Base-by-base conservation (phyloP, 495 filamentous ascomycete genomes). In the Podospora conica region DNA sequence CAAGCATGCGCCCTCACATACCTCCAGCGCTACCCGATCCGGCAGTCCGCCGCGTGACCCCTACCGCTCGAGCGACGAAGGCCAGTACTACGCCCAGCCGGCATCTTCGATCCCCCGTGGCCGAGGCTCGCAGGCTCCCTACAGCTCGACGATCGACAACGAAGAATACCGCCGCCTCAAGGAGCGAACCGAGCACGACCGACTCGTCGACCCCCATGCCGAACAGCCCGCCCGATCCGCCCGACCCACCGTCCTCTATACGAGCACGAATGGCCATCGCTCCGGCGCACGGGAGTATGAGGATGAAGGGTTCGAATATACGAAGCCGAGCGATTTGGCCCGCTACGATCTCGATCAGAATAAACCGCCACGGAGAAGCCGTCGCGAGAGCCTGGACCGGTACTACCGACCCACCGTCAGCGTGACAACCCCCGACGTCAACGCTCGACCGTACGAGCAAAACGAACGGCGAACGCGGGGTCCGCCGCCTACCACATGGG, bases 231-330 rank as follows among this genome's bases (percentile, higher is more conserved):
- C 79, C 59, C 80, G 77, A 40, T 68, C 72, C 23, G 53, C 79
- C 7, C 76, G 77, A 2, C 74, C 77, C 9, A 66, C 70, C 9
- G 66, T 75, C 3, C 61, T 73, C 56, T 81, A 81, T 58, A 58
- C 74, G 71, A 53, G 58, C 65, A 60, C 72, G 25, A 48, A 48
- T n/a, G 40, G 18, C 40, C 70, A 75, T 59, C 71, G 73, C 66
- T 66, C 75, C 53, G 68, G 68, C 66, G 70, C 70, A 5, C 76
- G 83, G 12, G 85, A 88, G 59, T 88, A 88, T 71, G 84, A 87
- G 60, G 87, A 88, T 53, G 81, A 87, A 53, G 86, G 86, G 1
- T 91, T 87, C 70, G 88, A 89, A 58, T 92, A 91, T 67, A 91
- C 89, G 5, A 88, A 85, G 25, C 85, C 87, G 9, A 81, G 85